Percentiles rank a stretch among this genome's conserved stretches.
Conservation (phyloP, 2,329 filamentous ascomycete species). For the Aureobasidium sp. region DNA sequence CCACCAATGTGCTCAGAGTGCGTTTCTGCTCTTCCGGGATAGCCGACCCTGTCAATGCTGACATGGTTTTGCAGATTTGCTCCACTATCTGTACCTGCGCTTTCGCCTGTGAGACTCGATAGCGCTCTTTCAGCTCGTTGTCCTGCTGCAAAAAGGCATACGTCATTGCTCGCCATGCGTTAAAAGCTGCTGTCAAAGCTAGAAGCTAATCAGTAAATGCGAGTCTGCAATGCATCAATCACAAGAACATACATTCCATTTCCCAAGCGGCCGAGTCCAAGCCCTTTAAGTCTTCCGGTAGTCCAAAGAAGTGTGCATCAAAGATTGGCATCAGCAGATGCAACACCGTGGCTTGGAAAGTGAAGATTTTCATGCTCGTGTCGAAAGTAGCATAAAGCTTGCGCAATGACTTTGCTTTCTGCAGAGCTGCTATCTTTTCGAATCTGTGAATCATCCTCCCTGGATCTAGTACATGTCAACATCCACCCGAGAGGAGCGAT, state of each 20-base stretch:
- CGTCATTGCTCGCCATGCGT: slow-evolving; percentile 62
- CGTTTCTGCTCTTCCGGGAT: slow-evolving; percentile 19
- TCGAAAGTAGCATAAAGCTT: slow-evolving; percentile 48
- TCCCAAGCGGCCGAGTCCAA: background rate
- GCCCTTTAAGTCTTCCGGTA: slow-evolving; percentile 40
- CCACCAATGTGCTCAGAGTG: slow-evolving; percentile 24
- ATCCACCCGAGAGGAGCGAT: background rate
- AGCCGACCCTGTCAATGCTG: slow-evolving; percentile 23
- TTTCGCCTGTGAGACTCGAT: slow-evolving; percentile 20
- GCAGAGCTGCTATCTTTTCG: slow-evolving; percentile 14
- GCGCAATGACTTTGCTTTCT: slow-evolving; percentile 12
- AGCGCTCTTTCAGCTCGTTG: background rate
- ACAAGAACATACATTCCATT: slow-evolving; percentile 3
- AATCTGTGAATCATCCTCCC: slow-evolving; percentile 7
- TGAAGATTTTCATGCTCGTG: slow-evolving; percentile 50
- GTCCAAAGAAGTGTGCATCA: slow-evolving; percentile 55
- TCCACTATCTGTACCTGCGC: slow-evolving; percentile 22
- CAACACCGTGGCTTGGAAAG: slow-evolving; percentile 57
- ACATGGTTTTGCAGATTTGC: slow-evolving; percentile 23
- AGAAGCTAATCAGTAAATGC: background rate
- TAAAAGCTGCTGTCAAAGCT: slow-evolving; percentile 42
- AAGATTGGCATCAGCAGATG: slow-evolving; percentile 58
- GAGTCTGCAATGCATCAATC: background rate
- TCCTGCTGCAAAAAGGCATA: slow-evolving; percentile 51
- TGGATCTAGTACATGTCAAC: slow-evolving; percentile 15